Percentiles rank a stretch among this genome's conserved stretches.
Conservation (phyloP, 805 yeast species). For the Myxozyma udenii region DNA sequence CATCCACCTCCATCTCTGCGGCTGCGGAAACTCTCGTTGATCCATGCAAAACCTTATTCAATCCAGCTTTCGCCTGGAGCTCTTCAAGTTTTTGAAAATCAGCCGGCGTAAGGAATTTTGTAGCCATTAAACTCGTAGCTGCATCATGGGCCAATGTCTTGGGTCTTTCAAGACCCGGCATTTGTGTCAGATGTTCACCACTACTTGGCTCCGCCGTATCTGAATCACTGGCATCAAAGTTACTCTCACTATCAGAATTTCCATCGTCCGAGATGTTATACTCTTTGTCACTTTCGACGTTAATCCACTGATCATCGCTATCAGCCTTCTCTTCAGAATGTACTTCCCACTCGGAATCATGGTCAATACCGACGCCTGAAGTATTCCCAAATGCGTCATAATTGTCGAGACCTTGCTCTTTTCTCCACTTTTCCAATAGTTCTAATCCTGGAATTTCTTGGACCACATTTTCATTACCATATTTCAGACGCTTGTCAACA, state of each 20-base stretch:
- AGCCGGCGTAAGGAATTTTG: constrained; percentile 88
- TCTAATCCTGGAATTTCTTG: constrained; percentile 90
- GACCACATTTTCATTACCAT: constrained; percentile 68
- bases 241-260: constrained; percentile 33
- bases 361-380: constrained; percentile 61
- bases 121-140: constrained; percentile 61
- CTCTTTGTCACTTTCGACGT: constrained; percentile 67
- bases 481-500: constrained; percentile 42
- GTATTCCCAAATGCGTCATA: not conserved
- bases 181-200: not conserved
- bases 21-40: constrained; percentile 34
- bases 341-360: constrained; percentile 48
- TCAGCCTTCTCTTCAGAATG: constrained; percentile 48
- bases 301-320: constrained; percentile 61
- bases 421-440: constrained; percentile 81
- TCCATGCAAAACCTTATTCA: constrained; percentile 68
- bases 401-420: constrained; percentile 53
- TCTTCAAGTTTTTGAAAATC: constrained; percentile 96
- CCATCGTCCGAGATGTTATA: constrained; percentile 36
- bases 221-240: constrained; percentile 30
- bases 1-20: constrained; percentile 81
- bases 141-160: constrained; percentile 41
- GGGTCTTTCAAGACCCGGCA: constrained; percentile 16
- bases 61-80: constrained; percentile 77
- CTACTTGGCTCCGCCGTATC: not conserved